Percentiles rank a stretch among this genome's conserved stretches.
Evolutionary conservation across 257 asterid species (phyloP).

Genomic region (Vinca minor): DNA sequence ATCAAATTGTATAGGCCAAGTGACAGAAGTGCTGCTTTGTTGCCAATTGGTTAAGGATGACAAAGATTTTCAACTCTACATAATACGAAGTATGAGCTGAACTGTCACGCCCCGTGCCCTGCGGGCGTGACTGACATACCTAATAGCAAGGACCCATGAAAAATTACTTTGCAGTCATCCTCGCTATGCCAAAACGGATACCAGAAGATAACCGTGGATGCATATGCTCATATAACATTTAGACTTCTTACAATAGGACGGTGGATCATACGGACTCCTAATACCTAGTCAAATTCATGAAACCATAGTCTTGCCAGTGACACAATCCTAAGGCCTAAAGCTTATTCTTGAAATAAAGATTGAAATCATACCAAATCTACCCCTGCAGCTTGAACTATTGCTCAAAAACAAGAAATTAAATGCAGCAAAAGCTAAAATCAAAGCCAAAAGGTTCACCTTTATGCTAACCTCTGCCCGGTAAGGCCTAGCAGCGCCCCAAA

Average conservation of each 20-base stretch:
- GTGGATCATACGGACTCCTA: too few species aligned
- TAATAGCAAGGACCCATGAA: too few species aligned
- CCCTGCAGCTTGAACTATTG: neutral
- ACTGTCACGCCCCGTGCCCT: too few species aligned
- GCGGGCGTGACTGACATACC: too few species aligned
- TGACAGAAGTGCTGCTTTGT: neutral
- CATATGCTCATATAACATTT: too few species aligned
- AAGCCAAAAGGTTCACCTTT: conserved; percentile 36
- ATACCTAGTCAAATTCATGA: too few species aligned
- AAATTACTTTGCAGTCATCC: too few species aligned
- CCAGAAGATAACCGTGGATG: too few species aligned
- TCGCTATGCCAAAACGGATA: too few species aligned
- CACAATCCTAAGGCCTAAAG: neutral
- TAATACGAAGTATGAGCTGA: neutral
- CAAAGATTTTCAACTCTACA: neutral
- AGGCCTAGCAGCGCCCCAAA: conserved; percentile 91
- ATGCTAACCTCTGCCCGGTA: conserved; percentile 53
- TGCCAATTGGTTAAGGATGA: neutral
- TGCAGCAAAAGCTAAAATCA: neutral
- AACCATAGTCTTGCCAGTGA: too few species aligned
- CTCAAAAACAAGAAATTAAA: neutral
- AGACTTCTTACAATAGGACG: too few species aligned
- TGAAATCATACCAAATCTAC: neutral
- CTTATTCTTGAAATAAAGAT: neutral
- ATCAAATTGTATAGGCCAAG: neutral